Evolutionary conservation across 148 eudicot species (phyloP).

Genomic region (Cornus controversa): DNA sequence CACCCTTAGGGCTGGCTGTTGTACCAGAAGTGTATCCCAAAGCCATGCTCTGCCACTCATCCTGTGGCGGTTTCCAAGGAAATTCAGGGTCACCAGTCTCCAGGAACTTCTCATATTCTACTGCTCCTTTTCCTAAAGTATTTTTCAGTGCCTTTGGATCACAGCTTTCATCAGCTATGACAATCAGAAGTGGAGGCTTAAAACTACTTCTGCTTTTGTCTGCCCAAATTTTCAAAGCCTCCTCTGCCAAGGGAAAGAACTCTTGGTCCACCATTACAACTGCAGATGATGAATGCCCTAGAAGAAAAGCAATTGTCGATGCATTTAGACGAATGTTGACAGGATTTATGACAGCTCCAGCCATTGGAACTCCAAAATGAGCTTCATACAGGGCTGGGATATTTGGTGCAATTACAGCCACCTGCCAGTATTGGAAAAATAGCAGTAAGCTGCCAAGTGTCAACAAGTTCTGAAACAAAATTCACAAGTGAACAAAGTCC

Average conservation of each 20-base stretch:
- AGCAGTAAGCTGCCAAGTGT: conserved; percentile 4
- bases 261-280: conserved; percentile 91
- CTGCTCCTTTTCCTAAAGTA: conserved; percentile 65
- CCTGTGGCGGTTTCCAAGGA: conserved; percentile 85
- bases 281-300: conserved; percentile 66
- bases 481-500: not conserved
- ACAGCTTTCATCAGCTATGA: conserved; percentile 76
- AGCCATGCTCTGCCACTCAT: conserved; percentile 94
- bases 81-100: conserved; percentile 77
- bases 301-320: conserved; percentile 67
- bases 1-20: conserved; percentile 97
- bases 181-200: conserved; percentile 68
- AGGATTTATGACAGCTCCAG: conserved; percentile 84
- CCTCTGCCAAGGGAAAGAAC: conserved; percentile 72
- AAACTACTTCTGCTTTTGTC: conserved; percentile 51
- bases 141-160: conserved; percentile 64
- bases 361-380: conserved; percentile 96
- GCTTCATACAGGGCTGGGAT: conserved; percentile 90
- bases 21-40: conserved; percentile 96
- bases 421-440: conserved; percentile 44
- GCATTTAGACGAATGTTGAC: conserved; percentile 87
- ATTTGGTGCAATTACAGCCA: conserved; percentile 91
- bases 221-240: conserved; percentile 61
- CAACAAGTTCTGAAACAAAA: not conserved
- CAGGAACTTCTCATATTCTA: conserved; percentile 81